Conservation (phyloP, 2,329 filamentous ascomycete species). For the Curvularia verruculosa region DNA sequence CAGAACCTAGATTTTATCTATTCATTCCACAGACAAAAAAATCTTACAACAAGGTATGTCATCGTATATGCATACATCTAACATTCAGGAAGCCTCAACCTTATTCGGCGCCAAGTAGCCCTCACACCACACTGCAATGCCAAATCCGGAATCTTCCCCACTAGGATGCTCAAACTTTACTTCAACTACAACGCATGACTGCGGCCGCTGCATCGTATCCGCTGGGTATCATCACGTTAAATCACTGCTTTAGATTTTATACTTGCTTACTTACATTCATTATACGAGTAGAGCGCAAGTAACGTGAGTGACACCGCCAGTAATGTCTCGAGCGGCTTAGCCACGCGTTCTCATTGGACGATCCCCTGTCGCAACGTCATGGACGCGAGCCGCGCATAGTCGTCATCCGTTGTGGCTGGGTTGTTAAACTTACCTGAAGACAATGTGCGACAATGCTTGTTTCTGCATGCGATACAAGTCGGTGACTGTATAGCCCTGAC, state of each 20-base stretch:
- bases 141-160: not conserved
- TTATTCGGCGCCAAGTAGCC: not conserved
- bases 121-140: not conserved
- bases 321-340: conserved; percentile 3
- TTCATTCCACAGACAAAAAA: not conserved
- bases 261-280: not conserved
- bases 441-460: not conserved
- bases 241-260: not conserved
- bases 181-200: not conserved
- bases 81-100: not conserved
- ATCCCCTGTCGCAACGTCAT: conserved; percentile 12
- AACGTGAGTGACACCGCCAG: not conserved
- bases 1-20: not conserved
- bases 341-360: conserved; percentile 10
- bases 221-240: not conserved
- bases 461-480: not conserved
- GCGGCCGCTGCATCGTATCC: not conserved
- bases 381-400: not conserved
- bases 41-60: not conserved
- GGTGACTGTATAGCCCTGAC: not conserved
- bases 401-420: not conserved
- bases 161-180: not conserved
- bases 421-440: not conserved
- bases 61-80: not conserved
- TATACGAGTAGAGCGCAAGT: not conserved